Percentiles rank a stretch among this genome's conserved stretches.
These are phyloP conservation scores for Moesziomyces aphidis DNA, from an alignment of 1,284 basidiomycete genomes.

Conservation along the genomic window DNA sequence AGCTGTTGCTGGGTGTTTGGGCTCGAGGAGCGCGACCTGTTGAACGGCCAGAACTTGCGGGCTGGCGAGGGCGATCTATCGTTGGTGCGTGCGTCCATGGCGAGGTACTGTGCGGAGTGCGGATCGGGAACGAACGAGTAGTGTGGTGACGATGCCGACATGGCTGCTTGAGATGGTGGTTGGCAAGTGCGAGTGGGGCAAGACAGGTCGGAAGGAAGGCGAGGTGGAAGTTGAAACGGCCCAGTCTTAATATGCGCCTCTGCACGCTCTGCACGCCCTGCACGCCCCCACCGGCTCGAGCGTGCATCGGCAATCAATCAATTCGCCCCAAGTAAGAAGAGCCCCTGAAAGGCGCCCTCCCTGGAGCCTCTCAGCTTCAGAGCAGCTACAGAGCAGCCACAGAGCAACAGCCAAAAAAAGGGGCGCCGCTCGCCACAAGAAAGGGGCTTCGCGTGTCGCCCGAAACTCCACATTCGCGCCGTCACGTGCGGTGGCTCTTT, in stretches of 20 bases:
- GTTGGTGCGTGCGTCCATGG: slow-evolving; percentile 19
- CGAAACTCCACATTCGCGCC: slow-evolving; percentile 23
- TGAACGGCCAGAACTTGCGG: slow-evolving; percentile 48
- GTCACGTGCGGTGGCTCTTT: slow-evolving; percentile 15
- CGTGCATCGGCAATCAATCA: too few relatives aligned
- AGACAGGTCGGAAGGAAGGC: slow-evolving; percentile 1
- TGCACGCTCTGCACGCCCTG: too few relatives aligned
- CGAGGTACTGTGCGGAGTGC: slow-evolving; percentile 25
- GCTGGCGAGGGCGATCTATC: slow-evolving; percentile 29
- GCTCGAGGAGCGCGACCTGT: slow-evolving; percentile 47
- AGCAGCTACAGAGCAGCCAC: too few relatives aligned
- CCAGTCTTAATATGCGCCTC: slow-evolving; percentile 24
- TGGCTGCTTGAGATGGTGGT: slow-evolving; percentile 5
- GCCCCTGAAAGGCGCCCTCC: too few relatives aligned
- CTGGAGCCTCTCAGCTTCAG: too few relatives aligned
- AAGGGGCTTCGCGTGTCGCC: slow-evolving; percentile 12
- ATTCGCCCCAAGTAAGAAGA: too few relatives aligned
- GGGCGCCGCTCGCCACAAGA: neutral
- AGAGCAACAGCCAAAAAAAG: neutral
- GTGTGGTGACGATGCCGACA: slow-evolving; percentile 3
- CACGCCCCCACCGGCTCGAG: too few relatives aligned
- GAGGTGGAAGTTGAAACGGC: slow-evolving; percentile 33
- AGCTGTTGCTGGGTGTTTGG: slow-evolving; percentile 34
- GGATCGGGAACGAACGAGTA: slow-evolving; percentile 36
- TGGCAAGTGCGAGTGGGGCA: neutral